Conservation (phyloP, 2,329 filamentous ascomycete genomes). For the Clarireedia hainanense region DNA sequence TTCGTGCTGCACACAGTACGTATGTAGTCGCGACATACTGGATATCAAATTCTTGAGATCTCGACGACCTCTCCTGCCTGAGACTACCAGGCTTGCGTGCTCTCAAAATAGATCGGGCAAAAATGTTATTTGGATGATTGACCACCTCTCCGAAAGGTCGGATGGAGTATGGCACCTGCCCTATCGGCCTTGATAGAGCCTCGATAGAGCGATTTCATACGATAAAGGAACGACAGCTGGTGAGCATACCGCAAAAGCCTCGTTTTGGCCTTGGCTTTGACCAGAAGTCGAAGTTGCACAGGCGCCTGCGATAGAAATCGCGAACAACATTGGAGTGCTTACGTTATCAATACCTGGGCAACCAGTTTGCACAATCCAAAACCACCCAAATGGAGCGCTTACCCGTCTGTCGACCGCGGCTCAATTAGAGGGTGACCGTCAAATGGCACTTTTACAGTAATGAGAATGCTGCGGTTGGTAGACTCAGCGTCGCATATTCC, state of each 20-base stretch:
- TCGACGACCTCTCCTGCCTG: background rate
- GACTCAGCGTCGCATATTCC: background rate
- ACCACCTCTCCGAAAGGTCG: background rate
- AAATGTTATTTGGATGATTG: background rate
- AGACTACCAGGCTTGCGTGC: background rate
- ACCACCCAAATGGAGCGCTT: background rate
- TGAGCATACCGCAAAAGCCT: background rate
- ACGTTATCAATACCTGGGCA: background rate
- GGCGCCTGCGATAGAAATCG: background rate
- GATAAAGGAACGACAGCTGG: background rate
- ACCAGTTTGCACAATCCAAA: background rate
- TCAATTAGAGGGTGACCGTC: background rate
- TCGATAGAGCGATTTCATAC: background rate
- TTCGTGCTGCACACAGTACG: background rate
- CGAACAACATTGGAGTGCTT: background rate
- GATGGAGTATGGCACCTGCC: background rate
- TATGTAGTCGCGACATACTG: background rate
- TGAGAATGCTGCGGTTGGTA: background rate
- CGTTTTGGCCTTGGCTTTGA: background rate
- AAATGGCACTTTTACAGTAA: background rate
- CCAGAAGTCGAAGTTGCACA: background rate
- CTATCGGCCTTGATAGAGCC: background rate
- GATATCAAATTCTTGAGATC: too few relatives aligned
- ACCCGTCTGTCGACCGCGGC: slow-evolving; percentile 1
- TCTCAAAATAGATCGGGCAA: background rate